A percentile compares a stretch with the other conserved stretches of the same genome.
Conservation (phyloP, 1,284 basidiomycete species). For the Tylopilus orsonianus region DNA sequence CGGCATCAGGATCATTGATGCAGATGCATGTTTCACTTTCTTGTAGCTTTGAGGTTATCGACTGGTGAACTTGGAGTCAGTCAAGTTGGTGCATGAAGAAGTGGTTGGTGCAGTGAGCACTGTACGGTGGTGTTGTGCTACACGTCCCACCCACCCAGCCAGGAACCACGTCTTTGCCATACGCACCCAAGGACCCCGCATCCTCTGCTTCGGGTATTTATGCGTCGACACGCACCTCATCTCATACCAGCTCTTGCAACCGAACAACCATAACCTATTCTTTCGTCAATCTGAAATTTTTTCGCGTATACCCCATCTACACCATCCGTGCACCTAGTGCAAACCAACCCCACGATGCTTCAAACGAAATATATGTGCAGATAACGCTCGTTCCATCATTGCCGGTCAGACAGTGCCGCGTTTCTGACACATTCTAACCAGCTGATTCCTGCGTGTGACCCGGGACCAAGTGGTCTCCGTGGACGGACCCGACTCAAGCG, state of each 20-base stretch:
- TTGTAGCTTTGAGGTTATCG: slow-evolving; percentile 14
- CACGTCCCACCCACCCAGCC: slow-evolving; percentile 33
- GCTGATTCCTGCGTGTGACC: slow-evolving; percentile 36
- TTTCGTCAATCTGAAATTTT: no score
- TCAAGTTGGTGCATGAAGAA: no score
- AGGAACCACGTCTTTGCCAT: slow-evolving; percentile 40
- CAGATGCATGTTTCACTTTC: slow-evolving; percentile 15
- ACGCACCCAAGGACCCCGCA: slow-evolving; percentile 43
- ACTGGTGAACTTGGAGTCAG: slow-evolving; percentile 19
- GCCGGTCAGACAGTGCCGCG: slow-evolving; percentile 30
- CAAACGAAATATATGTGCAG: no score
- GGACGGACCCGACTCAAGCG: slow-evolving; percentile 39
- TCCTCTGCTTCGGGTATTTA: slow-evolving; percentile 48
- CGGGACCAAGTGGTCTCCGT: slow-evolving; percentile 44
- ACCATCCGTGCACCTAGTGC: no score
- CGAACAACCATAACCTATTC: slow-evolving; percentile 14
- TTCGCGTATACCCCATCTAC: no score
- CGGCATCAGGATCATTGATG: slow-evolving; percentile 12
- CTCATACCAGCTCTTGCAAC: not conserved
- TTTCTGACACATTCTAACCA: slow-evolving; percentile 24
- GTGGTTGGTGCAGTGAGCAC: no score
- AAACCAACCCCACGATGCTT: no score
- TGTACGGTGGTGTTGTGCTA: not conserved
- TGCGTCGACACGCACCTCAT: slow-evolving; percentile 49
- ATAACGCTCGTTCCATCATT: slow-evolving; percentile 22